Evolutionary conservation across 768 basidiomycete genomes (phyloP).

Genomic region (Tricholoma flavovirens): DNA sequence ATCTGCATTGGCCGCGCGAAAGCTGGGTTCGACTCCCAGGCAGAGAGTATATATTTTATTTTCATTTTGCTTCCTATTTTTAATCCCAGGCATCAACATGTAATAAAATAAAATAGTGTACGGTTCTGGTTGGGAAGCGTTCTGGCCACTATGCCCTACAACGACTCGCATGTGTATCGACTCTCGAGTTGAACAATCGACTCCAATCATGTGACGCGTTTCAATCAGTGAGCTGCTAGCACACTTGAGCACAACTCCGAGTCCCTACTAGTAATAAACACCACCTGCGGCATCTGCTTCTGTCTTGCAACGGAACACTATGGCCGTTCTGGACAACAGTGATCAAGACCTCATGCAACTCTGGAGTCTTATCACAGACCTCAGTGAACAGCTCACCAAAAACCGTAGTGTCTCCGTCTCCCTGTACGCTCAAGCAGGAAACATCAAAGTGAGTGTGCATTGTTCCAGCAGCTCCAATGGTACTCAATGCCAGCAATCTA

Average conservation of each 20-base stretch:
- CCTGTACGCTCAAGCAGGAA: conserved; percentile 67
- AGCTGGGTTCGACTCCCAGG: conserved; percentile 12
- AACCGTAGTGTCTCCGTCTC: conserved; percentile 69
- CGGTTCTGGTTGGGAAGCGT: no score
- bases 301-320: conserved; percentile 12
- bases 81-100: no score
- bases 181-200: no score
- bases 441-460: conserved; percentile 64
- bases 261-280: background rate
- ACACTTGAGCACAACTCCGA: no score
- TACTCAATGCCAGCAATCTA: background rate
- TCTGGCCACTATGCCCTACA: no score
- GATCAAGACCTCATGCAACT: conserved; percentile 61
- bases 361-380: conserved; percentile 66
- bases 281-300: background rate
- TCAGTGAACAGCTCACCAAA: conserved; percentile 76
- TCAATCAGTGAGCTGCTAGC: no score
- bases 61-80: background rate
- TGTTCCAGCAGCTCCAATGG: background rate
- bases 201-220: background rate
- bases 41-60: conserved; percentile 10
- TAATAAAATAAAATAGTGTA: no score
- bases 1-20: conserved; percentile 4
- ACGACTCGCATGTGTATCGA: no score
- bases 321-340: conserved; percentile 53